phyloP scores from a whole-genome alignment of 2,329 filamentous ascomycete genomes.

The Clonostachys rosea region DNA sequence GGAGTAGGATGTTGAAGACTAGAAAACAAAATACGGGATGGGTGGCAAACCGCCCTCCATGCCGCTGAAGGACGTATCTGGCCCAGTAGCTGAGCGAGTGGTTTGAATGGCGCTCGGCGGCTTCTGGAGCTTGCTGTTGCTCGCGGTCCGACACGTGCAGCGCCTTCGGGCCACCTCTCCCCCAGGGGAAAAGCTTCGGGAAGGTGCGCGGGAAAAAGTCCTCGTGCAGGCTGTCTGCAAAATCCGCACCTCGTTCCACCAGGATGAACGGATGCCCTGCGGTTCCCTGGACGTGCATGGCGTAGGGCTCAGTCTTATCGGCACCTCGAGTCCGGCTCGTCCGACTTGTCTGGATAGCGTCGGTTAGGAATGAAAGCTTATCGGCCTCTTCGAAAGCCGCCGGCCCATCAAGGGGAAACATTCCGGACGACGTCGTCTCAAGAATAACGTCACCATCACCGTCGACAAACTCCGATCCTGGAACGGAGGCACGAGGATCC shows the following conservation, averaged over 20 bases:
- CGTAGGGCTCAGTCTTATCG: no score
- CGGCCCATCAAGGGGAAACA: no score
- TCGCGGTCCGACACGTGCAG: no score
- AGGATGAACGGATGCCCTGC: constrained; percentile 1
- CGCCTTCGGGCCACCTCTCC: neutral
- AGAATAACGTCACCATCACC: no score
- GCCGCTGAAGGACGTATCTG: neutral
- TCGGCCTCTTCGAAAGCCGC: no score
- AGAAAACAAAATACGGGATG: neutral
- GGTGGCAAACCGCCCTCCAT: neutral
- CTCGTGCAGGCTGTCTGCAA: constrained; percentile 5
- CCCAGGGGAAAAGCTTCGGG: constrained; percentile 6
- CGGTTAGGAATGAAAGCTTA: no score
- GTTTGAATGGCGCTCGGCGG: neutral
- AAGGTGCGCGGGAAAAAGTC: constrained; percentile 8
- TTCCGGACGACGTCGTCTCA: no score
- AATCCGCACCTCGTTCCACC: constrained; percentile 4
- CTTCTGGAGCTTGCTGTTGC: no score
- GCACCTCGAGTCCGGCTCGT: no score
- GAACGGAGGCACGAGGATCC: no score
- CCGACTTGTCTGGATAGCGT: no score
- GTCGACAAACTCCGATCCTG: no score
- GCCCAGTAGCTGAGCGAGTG: neutral
- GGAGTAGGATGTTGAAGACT: neutral
- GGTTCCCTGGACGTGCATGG: neutral